Percentiles rank a stretch among this genome's conserved stretches.
Evolutionary conservation across 345 rosid species (phyloP).

Genomic region (Adansonia digitata): DNA sequence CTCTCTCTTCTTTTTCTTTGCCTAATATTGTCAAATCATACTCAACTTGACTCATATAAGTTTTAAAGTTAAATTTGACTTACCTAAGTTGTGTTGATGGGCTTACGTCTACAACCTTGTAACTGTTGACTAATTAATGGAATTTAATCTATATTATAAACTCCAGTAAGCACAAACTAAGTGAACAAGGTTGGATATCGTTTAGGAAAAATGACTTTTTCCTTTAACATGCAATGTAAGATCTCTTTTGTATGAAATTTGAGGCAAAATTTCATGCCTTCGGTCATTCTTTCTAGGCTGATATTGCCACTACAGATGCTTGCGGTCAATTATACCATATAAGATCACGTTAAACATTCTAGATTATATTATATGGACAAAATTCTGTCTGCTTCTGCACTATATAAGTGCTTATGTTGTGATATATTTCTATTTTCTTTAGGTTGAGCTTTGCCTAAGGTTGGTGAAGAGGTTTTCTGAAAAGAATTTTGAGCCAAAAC

Average conservation of each 20-base stretch:
- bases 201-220: not conserved
- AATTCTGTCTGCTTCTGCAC: not conserved
- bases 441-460: slow-evolving; percentile 67
- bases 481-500: slow-evolving; percentile 36
- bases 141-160: not conserved
- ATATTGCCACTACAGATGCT: not conserved
- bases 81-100: too few relatives aligned
- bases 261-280: slow-evolving; percentile 3
- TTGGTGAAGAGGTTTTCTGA: slow-evolving; percentile 43
- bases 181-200: not conserved
- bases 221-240: not conserved
- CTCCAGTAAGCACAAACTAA: not conserved
- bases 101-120: not conserved
- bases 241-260: not conserved
- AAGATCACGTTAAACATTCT: not conserved
- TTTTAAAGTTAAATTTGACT: not conserved
- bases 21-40: not conserved
- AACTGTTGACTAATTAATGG: not conserved
- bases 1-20: not conserved
- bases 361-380: not conserved
- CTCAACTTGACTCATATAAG: not conserved
- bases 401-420: not conserved
- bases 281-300: slow-evolving; percentile 7
- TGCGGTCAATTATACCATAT: not conserved
- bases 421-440: slow-evolving; percentile 25